phyloP scores from a whole-genome alignment of 164 flowering plant species.

The Sedum album region DNA sequence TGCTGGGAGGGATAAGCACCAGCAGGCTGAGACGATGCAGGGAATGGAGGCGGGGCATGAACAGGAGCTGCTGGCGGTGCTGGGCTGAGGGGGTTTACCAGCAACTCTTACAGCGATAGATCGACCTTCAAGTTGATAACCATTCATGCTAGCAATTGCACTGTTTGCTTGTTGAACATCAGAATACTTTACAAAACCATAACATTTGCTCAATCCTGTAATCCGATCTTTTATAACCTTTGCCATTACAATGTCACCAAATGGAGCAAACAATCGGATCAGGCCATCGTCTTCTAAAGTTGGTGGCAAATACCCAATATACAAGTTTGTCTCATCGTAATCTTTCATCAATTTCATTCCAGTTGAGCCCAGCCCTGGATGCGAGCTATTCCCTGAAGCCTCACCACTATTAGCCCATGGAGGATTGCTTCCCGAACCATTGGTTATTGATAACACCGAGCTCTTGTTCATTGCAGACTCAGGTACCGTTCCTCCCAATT shows the following conservation, averaged over 20 bases:
- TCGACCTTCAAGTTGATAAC: too few relatives aligned
- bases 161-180: slow-evolving; percentile 66
- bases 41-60: slow-evolving; percentile 44
- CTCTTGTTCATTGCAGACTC: slow-evolving; percentile 51
- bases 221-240: slow-evolving; percentile 83
- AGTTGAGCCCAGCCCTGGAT: slow-evolving; percentile 36
- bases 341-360: too few relatives aligned
- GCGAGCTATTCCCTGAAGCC: slow-evolving; percentile 28
- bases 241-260: too few relatives aligned
- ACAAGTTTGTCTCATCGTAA: too few relatives aligned
- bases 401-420: too few relatives aligned
- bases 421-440: too few relatives aligned
- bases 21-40: slow-evolving; percentile 35
- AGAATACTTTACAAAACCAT: too few relatives aligned
- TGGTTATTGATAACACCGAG: slow-evolving; percentile 32
- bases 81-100: too few relatives aligned
- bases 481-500: too few relatives aligned
- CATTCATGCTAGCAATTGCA: slow-evolving; percentile 77
- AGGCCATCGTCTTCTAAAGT: slow-evolving; percentile 82
- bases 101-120: too few relatives aligned
- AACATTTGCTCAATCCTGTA: slow-evolving; percentile 80
- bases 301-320: slow-evolving; percentile 86
- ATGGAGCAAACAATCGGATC: slow-evolving; percentile 60
- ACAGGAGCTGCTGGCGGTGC: slow-evolving; percentile 75
- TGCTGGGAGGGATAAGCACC: slow-evolving; percentile 79